Evolutionary conservation across 257 asterid genomes (phyloP).

Genomic region (Euphrasia confusa): DNA sequence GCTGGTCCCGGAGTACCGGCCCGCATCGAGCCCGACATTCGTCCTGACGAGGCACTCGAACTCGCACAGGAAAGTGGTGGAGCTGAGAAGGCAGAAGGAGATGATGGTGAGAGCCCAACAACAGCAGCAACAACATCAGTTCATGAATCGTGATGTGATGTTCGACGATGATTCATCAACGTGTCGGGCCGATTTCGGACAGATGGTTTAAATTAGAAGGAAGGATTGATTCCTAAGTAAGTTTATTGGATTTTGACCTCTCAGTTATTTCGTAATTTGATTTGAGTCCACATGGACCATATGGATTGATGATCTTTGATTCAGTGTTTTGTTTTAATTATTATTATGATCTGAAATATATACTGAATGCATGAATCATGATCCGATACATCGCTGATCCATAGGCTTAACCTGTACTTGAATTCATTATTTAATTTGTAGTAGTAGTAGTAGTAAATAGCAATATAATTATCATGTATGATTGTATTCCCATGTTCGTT

Average conservation of each 20-base stretch:
- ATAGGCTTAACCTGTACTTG: constrained; percentile 33
- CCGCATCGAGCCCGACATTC: constrained; percentile 92
- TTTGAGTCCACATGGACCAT: too few relatives aligned
- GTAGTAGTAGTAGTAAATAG: constrained; percentile 22
- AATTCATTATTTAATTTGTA: constrained; percentile 24
- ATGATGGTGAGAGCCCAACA: constrained; percentile 42
- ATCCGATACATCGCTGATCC: constrained; percentile 68
- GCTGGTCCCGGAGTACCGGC: constrained; percentile 85
- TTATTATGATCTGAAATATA: too few relatives aligned
- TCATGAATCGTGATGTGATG: constrained; percentile 51
- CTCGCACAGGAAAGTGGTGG: constrained; percentile 79
- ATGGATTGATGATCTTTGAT: too few relatives aligned
- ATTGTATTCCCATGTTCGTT: not conserved
- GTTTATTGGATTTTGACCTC: constrained; percentile 37
- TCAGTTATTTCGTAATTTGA: not conserved
- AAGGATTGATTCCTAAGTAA: constrained; percentile 39
- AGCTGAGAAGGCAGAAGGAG: constrained; percentile 82
- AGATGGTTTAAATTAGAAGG: constrained; percentile 40
- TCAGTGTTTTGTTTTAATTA: too few relatives aligned
- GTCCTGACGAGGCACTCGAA: constrained; percentile 70
- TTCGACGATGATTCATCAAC: constrained; percentile 77
- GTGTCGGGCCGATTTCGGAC: constrained; percentile 70
- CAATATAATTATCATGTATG: not conserved
- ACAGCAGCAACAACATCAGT: constrained; percentile 51
- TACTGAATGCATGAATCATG: too few relatives aligned